A percentile compares a stretch with the other conserved stretches of the same genome.
phyloP scores from a whole-genome alignment of 768 basidiomycete species.

The Chlorophyllum brunneum region DNA sequence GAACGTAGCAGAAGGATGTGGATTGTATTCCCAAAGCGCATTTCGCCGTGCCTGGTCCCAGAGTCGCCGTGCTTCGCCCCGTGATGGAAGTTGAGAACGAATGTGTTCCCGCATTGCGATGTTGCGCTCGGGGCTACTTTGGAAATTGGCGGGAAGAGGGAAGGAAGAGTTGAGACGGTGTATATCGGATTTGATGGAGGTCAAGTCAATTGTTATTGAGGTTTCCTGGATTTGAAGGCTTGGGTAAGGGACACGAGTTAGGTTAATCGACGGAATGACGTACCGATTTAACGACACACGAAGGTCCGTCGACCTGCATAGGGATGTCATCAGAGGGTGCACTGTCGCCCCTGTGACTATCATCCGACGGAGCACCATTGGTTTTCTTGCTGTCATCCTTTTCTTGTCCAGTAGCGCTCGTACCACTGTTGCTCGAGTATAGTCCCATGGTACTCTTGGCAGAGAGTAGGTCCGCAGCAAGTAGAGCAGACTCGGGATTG shows the following conservation, averaged over 20 bases:
- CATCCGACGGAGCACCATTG: background rate
- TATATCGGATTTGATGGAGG: conserved; percentile 33
- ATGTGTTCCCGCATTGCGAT: conserved; percentile 53
- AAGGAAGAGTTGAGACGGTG: conserved; percentile 53
- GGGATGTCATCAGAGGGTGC: conserved; percentile 29
- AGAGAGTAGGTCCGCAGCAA: conserved; percentile 42
- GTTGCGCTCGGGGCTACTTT: conserved; percentile 42
- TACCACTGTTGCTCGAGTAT: conserved; percentile 29
- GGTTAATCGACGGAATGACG: conserved; percentile 6
- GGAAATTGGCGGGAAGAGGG: conserved; percentile 31
- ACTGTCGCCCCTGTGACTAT: conserved; percentile 20
- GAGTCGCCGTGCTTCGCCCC: conserved; percentile 54
- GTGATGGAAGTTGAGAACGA: conserved; percentile 50
- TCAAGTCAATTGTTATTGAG: conserved; percentile 2
- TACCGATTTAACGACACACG: conserved; percentile 10
- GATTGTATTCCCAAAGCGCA: conserved; percentile 72
- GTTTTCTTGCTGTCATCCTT: conserved; percentile 1
- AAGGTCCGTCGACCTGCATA: conserved; percentile 15
- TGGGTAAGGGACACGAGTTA: conserved; percentile 6
- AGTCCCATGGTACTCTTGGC: conserved; percentile 56
- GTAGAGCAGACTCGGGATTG: conserved; percentile 43
- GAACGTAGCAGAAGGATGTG: conserved; percentile 61
- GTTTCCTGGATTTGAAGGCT: conserved; percentile 2
- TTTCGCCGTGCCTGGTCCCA: conserved; percentile 61
- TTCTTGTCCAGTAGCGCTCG: conserved; percentile 1